Conservation (phyloP, 2,329 filamentous ascomycete species). For the Fusarium mexicanum region DNA sequence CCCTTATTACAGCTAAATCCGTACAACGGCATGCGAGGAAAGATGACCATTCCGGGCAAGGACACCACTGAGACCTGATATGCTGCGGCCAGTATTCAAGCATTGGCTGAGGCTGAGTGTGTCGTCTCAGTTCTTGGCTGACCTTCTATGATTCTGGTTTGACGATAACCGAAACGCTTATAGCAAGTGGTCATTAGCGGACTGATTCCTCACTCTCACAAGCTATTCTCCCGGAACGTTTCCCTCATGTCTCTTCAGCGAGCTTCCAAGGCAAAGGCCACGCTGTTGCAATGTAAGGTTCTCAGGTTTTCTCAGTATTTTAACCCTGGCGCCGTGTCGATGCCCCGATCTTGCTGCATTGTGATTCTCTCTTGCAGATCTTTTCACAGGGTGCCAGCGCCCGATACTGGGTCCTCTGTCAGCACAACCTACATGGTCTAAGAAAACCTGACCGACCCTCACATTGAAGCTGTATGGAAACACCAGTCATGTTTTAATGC, state of each 20-base stretch:
- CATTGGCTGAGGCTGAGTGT: background rate
- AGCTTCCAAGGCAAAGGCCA: background rate
- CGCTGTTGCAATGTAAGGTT: background rate
- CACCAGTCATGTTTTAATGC: background rate
- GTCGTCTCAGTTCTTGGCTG: background rate
- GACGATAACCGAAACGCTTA: constrained; percentile 9
- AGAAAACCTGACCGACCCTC: background rate
- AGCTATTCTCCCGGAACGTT: background rate
- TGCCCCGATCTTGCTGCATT: background rate
- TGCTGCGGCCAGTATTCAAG: background rate
- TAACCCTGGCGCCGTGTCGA: background rate
- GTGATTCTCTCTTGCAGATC: constrained; percentile 6
- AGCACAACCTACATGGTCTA: background rate
- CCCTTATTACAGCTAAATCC: constrained; percentile 39
- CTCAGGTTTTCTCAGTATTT: background rate
- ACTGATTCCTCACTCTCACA: background rate
- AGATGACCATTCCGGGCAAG: constrained; percentile 23
- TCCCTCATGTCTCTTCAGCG: constrained; percentile 4
- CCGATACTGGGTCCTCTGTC: background rate
- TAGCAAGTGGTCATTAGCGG: background rate
- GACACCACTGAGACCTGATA: background rate
- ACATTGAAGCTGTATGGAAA: background rate
- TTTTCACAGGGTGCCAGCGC: background rate
- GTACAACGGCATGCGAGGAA: constrained; percentile 27
- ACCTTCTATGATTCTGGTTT: constrained; percentile 3